These are phyloP conservation scores for Tuber brumale DNA, from an alignment of 495 filamentous ascomycete species.

Conservation along the genomic window DNA sequence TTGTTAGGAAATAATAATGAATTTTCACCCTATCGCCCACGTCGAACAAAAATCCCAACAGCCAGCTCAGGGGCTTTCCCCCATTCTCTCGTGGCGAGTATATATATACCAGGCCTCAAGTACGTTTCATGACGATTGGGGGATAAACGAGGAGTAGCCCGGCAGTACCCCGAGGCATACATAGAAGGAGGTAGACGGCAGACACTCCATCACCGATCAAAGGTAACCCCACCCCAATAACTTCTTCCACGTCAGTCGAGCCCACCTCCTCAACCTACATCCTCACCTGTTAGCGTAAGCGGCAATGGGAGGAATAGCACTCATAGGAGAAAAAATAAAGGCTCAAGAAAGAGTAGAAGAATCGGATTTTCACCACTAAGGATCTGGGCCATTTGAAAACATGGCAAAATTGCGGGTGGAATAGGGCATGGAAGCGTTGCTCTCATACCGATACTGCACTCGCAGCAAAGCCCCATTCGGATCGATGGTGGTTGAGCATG, in stretches of 20 bases:
- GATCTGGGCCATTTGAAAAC: conserved; percentile 1
- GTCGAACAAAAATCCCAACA: background rate
- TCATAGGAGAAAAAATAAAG: conserved; percentile 5
- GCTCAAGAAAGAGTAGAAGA: background rate
- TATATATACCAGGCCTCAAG: background rate
- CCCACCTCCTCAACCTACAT: background rate
- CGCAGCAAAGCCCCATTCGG: background rate
- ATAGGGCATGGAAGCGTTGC: background rate
- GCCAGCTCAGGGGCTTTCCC: background rate
- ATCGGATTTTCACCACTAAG: conserved; percentile 2
- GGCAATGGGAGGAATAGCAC: background rate
- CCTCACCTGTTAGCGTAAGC: background rate
- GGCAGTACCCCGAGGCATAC: background rate
- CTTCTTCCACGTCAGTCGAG: conserved; percentile 2
- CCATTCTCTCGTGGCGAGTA: background rate
- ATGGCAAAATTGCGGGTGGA: background rate
- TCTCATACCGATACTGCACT: background rate
- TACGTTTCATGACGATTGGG: background rate
- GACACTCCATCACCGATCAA: background rate
- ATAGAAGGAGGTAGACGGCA: background rate
- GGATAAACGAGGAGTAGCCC: background rate
- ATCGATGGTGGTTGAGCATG: conserved; percentile 2
- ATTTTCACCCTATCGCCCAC: background rate
- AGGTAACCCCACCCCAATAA: conserved; percentile 4
- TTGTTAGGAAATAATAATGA: background rate